Evolutionary conservation across 331 rosid genomes (phyloP), one percentile per base, ranked within the genome.

Genomic region (Malus hybrid): DNA sequence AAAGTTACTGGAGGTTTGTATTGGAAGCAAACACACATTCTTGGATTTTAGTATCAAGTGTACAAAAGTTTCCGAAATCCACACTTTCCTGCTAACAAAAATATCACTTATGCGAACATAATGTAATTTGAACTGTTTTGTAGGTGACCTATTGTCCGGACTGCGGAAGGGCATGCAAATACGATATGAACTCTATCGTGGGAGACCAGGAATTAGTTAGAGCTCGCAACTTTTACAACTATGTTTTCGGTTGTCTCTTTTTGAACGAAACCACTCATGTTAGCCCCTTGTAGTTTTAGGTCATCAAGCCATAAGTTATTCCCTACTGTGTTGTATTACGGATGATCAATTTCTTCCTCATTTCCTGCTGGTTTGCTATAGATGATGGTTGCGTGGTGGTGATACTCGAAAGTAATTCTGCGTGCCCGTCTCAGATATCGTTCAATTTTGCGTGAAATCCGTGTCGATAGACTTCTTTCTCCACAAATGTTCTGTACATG

Each of bases 121-220:
- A 56, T 54, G 27, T 39, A 50, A 34, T 61, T 19, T 61, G 57
- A 77, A 36, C 75, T 68, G 69, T 72, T 67, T 39, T 85, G n/a
- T 68, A 92, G 97, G 97, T 92, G 79, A 94, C 99, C 34, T 92
- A 92, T 79, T 94, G 99, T 73, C 99, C 97, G 11, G 99, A 94
- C 81, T 94, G 99, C 74, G 82, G 90, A 20, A 87, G 99, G 84
- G 99, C 92, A 24, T 90, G 97, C 93, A 88, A 81, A 73, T 90
- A 90, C 29, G 99, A 94, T 80, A 84, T 83, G 57, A 87, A 88
- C 39, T 48, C 88, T 20, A 79, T 87, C 13, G 46, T 86, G 22
- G 90, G 90, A 68, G 89, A 65, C 34, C 90, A 86, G 75, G 90
- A 82, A 42, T 44, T 81, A 60, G 64, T 91, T 67, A 86, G 70